phyloP scores from a whole-genome alignment of 23 red algal genomes.

The Chondrus crispus region DNA sequence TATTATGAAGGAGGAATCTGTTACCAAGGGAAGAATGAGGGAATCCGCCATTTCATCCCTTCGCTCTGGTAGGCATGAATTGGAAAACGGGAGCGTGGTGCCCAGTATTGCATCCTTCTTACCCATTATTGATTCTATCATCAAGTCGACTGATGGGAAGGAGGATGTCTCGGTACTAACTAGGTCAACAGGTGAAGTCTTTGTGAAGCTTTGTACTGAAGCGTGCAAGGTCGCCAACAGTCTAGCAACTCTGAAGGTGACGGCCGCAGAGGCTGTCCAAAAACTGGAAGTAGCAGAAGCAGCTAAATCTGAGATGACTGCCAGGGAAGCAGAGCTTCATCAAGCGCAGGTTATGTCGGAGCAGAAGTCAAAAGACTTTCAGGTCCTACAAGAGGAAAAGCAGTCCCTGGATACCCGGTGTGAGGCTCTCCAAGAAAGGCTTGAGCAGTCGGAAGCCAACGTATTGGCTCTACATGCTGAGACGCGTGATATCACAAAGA shows the following conservation, averaged over 20 bases:
- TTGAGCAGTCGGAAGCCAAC: neutral
- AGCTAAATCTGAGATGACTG: neutral
- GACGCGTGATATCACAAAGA: neutral
- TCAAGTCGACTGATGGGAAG: neutral
- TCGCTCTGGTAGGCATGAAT: neutral
- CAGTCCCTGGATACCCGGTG: neutral
- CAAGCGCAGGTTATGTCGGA: neutral
- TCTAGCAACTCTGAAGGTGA: neutral
- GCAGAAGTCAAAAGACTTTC: neutral
- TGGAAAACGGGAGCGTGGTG: neutral
- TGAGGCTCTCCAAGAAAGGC: neutral
- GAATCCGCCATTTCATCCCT: neutral
- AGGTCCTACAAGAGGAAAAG: neutral
- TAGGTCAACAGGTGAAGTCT: too few relatives aligned
- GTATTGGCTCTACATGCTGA: conserved; percentile 14
- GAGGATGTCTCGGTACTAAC: too few relatives aligned
- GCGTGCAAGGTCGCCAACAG: neutral
- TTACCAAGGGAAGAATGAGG: neutral
- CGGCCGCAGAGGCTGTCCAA: neutral
- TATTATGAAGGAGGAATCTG: neutral
- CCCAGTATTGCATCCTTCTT: too few relatives aligned
- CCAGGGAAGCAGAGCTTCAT: neutral
- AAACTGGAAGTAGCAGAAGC: neutral
- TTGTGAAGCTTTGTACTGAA: too few relatives aligned
- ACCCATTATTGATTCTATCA: neutral